These are phyloP conservation scores for Roridomyces roridus DNA, from an alignment of 768 basidiomycete species.

Conservation along the genomic window DNA sequence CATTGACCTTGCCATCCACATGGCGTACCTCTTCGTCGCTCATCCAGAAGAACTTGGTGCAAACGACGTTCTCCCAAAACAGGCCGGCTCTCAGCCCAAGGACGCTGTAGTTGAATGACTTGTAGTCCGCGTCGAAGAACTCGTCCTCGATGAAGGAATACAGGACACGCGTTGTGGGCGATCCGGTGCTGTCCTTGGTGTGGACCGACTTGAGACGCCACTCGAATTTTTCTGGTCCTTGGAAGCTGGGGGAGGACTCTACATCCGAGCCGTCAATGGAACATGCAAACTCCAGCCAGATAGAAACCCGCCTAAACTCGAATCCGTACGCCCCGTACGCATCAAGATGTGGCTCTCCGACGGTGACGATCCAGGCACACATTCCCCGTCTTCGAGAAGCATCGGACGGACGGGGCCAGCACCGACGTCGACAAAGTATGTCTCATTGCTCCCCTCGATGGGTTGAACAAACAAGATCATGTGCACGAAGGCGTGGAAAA, in stretches of 20 bases:
- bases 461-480: constrained; percentile 32
- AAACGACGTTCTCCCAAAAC: constrained; percentile 23
- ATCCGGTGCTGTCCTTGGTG: constrained; percentile 1
- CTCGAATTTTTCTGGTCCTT: constrained; percentile 20
- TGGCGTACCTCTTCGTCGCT: constrained; percentile 18
- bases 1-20: not conserved
- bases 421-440: constrained; percentile 27
- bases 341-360: constrained; percentile 22
- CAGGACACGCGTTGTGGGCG: constrained; percentile 18
- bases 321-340: constrained; percentile 17
- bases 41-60: constrained; percentile 21
- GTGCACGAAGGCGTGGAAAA: constrained; percentile 26
- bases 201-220: constrained; percentile 24
- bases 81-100: constrained; percentile 6
- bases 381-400: constrained; percentile 18
- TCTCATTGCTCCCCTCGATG: constrained; percentile 19
- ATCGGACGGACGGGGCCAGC: constrained; percentile 24
- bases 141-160: constrained; percentile 32
- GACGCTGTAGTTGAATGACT: constrained; percentile 14
- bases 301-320: constrained; percentile 19
- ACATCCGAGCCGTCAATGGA: no score
- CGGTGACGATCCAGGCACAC: constrained; percentile 24
- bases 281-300: not conserved
- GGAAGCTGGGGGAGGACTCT: constrained; percentile 12
- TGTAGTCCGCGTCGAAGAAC: constrained; percentile 27